These are phyloP conservation scores for Boletus tomentosulus DNA, from an alignment of 768 basidiomycete genomes.

Conservation along the genomic window DNA sequence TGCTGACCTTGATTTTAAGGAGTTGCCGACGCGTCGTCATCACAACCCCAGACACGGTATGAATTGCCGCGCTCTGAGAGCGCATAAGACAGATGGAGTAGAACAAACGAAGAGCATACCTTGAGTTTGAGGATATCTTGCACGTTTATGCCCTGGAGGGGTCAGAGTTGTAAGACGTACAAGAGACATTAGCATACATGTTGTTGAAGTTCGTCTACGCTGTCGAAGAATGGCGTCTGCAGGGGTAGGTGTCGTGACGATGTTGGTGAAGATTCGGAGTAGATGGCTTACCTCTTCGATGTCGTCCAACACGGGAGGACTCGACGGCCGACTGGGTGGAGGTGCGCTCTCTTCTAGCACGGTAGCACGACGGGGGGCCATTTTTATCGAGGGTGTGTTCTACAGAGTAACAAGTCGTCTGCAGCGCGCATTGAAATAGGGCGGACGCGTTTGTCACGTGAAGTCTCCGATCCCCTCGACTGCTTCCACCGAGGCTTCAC, in stretches of 20 bases:
- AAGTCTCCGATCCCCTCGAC: neutral
- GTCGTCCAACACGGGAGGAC: conserved; percentile 31
- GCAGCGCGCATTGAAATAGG: conserved; percentile 10
- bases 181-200: conserved; percentile 44
- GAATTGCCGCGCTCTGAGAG: conserved; percentile 66
- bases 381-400: conserved; percentile 1
- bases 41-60: conserved; percentile 82
- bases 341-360: conserved; percentile 23
- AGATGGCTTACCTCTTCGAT: conserved; percentile 37
- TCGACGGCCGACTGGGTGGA: conserved; percentile 26
- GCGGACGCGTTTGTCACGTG: conserved; percentile 21
- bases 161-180: conserved; percentile 6
- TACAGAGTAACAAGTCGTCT: neutral
- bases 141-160: conserved; percentile 80
- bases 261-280: neutral
- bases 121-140: conserved; percentile 96
- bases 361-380: conserved; percentile 29
- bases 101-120: conserved; percentile 33
- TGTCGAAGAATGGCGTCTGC: conserved; percentile 66
- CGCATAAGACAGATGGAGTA: neutral
- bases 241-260: neutral
- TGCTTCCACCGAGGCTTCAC: neutral
- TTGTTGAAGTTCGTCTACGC: conserved; percentile 80
- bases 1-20: conserved; percentile 83
- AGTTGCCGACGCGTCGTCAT: conserved; percentile 90